Conservation (phyloP, 805 yeast species). For the Saccharomycodes ludwigii region DNA sequence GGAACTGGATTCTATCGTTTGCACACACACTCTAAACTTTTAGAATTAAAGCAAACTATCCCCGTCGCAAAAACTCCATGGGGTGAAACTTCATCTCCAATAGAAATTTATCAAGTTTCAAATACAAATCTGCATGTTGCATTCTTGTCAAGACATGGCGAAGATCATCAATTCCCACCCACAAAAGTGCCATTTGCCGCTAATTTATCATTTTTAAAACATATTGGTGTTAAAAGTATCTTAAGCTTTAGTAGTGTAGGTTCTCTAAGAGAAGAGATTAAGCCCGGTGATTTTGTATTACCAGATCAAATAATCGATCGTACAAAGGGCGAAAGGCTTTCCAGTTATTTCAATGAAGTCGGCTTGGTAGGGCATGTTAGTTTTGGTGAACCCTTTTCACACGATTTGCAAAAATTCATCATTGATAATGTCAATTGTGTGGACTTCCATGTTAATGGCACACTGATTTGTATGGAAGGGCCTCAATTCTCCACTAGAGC, state of each 20-base stretch:
- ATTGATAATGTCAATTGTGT: slow-evolving; percentile 39
- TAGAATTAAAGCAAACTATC: slow-evolving; percentile 76
- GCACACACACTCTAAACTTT: slow-evolving; percentile 31
- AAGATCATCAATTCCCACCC: slow-evolving; percentile 80
- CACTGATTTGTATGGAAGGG: slow-evolving; percentile 96
- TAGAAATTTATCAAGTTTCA: slow-evolving; percentile 70
- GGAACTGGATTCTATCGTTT: slow-evolving; percentile 96
- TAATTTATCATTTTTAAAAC: slow-evolving; percentile 90
- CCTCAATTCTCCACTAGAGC: slow-evolving; percentile 97
- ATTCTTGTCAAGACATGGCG: slow-evolving; percentile 90
- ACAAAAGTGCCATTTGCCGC: slow-evolving; percentile 88
- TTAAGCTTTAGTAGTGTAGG: slow-evolving; percentile 96
- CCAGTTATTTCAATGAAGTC: slow-evolving; percentile 71
- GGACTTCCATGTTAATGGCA: slow-evolving; percentile 50
- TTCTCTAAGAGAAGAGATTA: slow-evolving; percentile 75
- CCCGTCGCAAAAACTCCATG: slow-evolving; percentile 79
- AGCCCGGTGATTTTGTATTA: slow-evolving; percentile 91
- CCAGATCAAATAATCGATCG: slow-evolving; percentile 95
- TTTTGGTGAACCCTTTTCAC: slow-evolving; percentile 94
- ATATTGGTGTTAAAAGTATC: slow-evolving; percentile 74
- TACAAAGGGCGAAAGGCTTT: slow-evolving; percentile 86
- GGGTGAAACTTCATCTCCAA: slow-evolving; percentile 93
- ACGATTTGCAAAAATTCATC: slow-evolving; percentile 53
- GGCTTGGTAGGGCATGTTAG: slow-evolving; percentile 97
- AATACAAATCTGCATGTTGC: slow-evolving; percentile 57